Evolutionary conservation across 1,139 yeast genomes (phyloP).

Genomic region (Geotrichum citri-aurantii): DNA sequence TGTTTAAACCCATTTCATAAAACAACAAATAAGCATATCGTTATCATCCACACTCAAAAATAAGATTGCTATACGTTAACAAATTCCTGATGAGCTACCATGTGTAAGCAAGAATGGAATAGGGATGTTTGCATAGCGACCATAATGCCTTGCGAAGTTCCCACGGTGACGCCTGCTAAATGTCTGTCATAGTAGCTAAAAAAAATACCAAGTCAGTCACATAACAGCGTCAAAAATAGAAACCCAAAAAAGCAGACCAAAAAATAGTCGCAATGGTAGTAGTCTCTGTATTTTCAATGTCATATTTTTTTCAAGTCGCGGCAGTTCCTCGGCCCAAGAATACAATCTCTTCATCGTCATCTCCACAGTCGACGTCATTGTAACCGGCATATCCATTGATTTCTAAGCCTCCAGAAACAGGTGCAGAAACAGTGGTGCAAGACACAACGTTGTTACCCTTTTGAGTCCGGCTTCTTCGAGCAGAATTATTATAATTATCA

Average conservation of each 20-base stretch:
- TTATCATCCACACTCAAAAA: no score
- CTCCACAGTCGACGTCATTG: slow-evolving; percentile 7
- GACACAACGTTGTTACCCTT: background rate
- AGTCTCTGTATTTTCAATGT: background rate
- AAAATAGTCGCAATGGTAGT: background rate
- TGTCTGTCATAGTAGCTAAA: background rate
- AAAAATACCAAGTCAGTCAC: background rate
- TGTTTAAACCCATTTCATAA: no score
- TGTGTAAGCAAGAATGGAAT: background rate
- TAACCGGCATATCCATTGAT: background rate
- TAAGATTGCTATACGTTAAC: no score
- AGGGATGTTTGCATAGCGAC: background rate
- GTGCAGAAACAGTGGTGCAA: background rate
- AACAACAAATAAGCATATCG: no score
- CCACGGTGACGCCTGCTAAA: background rate
- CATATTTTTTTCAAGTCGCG: background rate
- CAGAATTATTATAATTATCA: background rate
- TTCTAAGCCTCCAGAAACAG: background rate
- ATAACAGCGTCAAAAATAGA: background rate
- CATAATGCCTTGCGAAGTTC: background rate
- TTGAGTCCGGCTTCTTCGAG: background rate
- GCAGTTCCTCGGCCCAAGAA: slow-evolving; percentile 15
- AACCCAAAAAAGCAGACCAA: background rate
- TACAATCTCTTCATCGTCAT: slow-evolving; percentile 18
- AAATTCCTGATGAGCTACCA: no score